A percentile compares a stretch with the other conserved stretches of the same genome.
phyloP scores from a whole-genome alignment of 2,329 filamentous ascomycete species.

The Penicillium expansum region DNA sequence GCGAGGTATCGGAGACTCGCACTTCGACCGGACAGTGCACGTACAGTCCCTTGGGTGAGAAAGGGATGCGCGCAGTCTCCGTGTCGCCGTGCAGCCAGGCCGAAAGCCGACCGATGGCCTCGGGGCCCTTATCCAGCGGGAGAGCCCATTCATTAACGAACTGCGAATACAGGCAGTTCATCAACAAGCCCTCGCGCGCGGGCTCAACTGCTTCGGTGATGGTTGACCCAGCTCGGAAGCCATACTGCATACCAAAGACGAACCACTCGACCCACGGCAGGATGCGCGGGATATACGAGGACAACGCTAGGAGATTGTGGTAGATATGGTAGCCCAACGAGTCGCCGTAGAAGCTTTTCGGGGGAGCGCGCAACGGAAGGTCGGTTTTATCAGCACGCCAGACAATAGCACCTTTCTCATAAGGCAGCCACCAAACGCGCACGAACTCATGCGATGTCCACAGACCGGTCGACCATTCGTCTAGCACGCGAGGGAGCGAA shows the following conservation, averaged over 20 bases:
- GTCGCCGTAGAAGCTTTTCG: conserved; percentile 75
- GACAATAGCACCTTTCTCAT: conserved; percentile 79
- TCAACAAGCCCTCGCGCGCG: conserved; percentile 74
- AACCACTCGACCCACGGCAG: conserved; percentile 93
- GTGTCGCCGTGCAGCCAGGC: conserved; percentile 79
- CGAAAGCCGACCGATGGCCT: conserved; percentile 76
- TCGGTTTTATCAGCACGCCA: conserved; percentile 83
- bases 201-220: conserved; percentile 74
- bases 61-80: conserved; percentile 71
- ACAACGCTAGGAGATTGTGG: conserved; percentile 80
- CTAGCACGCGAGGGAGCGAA: conserved; percentile 65
- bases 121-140: conserved; percentile 78
- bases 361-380: conserved; percentile 58
- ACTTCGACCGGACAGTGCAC: conserved; percentile 92
- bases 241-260: conserved; percentile 96
- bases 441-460: conserved; percentile 89
- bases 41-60: conserved; percentile 73
- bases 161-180: conserved; percentile 98
- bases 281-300: conserved; percentile 73
- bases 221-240: conserved; percentile 67
- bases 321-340: conserved; percentile 83
- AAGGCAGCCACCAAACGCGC: conserved; percentile 96
- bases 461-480: conserved; percentile 67
- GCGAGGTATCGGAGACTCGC: conserved; percentile 71
- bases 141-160: conserved; percentile 98